These are phyloP conservation scores for Aspergillus fumigatus DNA, from an alignment of 2,329 filamentous ascomycete species.

Conservation along the genomic window DNA sequence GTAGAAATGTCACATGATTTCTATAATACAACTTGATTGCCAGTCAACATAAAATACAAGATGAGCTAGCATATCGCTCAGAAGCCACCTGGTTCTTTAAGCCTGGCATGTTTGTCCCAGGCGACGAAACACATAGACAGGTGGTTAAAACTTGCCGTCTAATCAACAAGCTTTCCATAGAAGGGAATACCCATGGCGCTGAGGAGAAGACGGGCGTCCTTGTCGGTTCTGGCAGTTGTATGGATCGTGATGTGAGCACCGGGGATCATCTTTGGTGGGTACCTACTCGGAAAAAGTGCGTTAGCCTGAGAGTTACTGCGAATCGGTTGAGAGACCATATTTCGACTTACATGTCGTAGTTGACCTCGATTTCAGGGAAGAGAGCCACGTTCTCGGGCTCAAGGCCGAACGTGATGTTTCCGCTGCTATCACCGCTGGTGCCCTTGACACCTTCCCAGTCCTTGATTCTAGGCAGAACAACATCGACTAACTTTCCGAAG, in stretches of 20 bases:
- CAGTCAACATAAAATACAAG: background rate
- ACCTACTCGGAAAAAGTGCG: conserved; percentile 37
- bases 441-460: conserved; percentile 82
- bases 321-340: background rate
- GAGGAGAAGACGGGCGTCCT: conserved; percentile 74
- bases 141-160: conserved; percentile 11
- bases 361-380: conserved; percentile 92
- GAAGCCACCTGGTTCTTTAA: background rate
- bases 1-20: background rate
- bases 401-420: conserved; percentile 83
- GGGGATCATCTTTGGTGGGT: conserved; percentile 71
- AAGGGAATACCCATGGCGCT: conserved; percentile 73
- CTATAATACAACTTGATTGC: background rate
- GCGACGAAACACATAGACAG: background rate
- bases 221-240: conserved; percentile 79
- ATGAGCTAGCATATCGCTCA: background rate
- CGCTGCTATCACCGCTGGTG: conserved; percentile 76
- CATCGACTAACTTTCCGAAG: conserved; percentile 79
- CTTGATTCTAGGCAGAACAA: conserved; percentile 93
- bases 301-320: background rate
- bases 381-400: conserved; percentile 68
- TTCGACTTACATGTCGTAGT: conserved; percentile 75
- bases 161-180: conserved; percentile 65
- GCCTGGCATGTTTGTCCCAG: background rate
- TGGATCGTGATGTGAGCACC: conserved; percentile 79